Base-by-base conservation (phyloP, 2,329 filamentous ascomycete genomes). In the Thyridium curvatum region DNA sequence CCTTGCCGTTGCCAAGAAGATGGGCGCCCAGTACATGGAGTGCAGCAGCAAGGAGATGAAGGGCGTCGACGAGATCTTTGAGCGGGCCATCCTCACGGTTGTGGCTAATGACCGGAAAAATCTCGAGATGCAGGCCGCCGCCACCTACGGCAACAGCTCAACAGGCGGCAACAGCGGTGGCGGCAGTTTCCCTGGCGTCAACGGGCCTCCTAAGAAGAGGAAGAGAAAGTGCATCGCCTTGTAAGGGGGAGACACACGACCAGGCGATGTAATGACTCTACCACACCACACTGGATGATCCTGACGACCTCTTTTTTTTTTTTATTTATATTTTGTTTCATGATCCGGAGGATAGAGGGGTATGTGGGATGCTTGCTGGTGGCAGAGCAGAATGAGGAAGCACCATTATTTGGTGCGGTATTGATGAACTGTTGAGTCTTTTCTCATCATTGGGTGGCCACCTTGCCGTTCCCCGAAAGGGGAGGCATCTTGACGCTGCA, bases 31-130 rank as follows among this genome's bases (percentile, higher is more conserved):
- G 56, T 98, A 98, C 69, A 91, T 95, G 78, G 93, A 98, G 68
- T 98, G 93, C 74, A 95, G 89, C 60, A 94, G 88, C 65, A 97
- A 97, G 67, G 93, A 96, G 66, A 93, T 94, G 84, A 80, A 75
- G 39, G 93, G 93, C 41, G 91, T 98, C 34, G 88, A 97, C 60
- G 91, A 97, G 55, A 93, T 97, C 57, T 98, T 98, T 64, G 85
- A 94, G 61, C 74, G 80, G 45, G 93, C 93, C 40, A 90, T 98
- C 58, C 79, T 90, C 54, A 91, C 86, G 37, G 89, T 93, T 26
- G 87, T 98, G 18, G 80, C 84, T 49, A 86, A 89, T 53, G 87
- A 89, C 58, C 67, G 72, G 54, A 81, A 80, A 59, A 82, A 78
- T 52, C 62, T 73, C 44, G 74, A 79, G 58, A 61, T 64, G 44